Base-by-base conservation (phyloP, 2,329 filamentous ascomycete genomes). In the Colletotrichum karsti region DNA sequence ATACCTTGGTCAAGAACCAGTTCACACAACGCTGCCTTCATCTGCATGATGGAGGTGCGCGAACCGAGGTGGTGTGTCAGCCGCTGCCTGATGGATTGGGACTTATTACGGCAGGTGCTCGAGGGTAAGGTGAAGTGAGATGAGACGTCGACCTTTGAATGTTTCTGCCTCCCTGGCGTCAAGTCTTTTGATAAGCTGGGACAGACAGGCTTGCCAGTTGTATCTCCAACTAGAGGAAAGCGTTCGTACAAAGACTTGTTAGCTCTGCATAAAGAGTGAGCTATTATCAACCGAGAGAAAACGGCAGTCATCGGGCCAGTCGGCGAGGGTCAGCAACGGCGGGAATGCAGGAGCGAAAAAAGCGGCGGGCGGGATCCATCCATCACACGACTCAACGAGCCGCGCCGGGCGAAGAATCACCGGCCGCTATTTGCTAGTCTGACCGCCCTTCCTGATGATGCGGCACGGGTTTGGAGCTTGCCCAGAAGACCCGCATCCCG, bases 381-480 rank as follows among this genome's bases (percentile, higher is more conserved):
- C 42, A 30, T 50, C 56, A 50, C 13, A 59, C 44, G 44, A 48
- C 57, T 60, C 57, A 33, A 50, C 44, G 20, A 46, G 18, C 30
- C 42, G 13, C 33, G 28, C 30, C 56, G 30, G 33, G 57, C 42
- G 42, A 39, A 50, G 57, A 51, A 51, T 44, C 44, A 60, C 57
- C 44, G n/a, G 44, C 24, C 44, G 24, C 37, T 44, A 59, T 48
- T 58, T 68, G 65, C 46, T 68, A 68, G 61, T 24, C 65, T 68
- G 65, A 68, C 65, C 65, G 61, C 65, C 65, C 33, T 64, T 64
- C 59, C 33, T 57, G 33, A 20, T 51, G 57, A 60, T 50, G 57
- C 57, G 57, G 44, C 57, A 26, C 44, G 51, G 57, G 44, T 50
- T 50, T 30, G 26, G 24, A 24, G 46, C 24, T 50, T n/a, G 15